A percentile compares a stretch with the other conserved stretches of the same genome.
Conservation (phyloP, 2,329 filamentous ascomycete species). For the Colletotrichum eleusines region DNA sequence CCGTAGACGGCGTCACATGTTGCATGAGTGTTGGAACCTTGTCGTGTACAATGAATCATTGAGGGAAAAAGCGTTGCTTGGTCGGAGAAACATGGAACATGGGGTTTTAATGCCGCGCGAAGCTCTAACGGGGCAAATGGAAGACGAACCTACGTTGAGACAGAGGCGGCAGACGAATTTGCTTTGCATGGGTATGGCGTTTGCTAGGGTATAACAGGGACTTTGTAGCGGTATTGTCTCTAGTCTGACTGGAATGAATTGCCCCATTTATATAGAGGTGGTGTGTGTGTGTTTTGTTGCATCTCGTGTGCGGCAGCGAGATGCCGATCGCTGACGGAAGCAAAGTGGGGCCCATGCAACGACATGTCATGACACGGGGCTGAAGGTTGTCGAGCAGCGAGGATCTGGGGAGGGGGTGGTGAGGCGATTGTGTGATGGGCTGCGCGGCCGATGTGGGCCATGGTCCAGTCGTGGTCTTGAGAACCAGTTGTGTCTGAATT, state of each 20-base stretch:
- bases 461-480: no score
- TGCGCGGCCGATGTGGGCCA: no score
- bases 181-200: slow-evolving; percentile 41
- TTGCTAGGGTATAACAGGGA: slow-evolving; percentile 38
- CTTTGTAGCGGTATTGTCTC: slow-evolving; percentile 24
- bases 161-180: slow-evolving; percentile 23
- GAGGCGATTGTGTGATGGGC: no score
- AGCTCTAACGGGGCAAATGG: slow-evolving; percentile 12
- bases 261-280: slow-evolving; percentile 9
- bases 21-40: slow-evolving; percentile 6
- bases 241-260: slow-evolving; percentile 15
- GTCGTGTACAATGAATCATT: slow-evolving; percentile 38
- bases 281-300: background rate
- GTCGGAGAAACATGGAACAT: slow-evolving; percentile 21
- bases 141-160: background rate
- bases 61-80: slow-evolving; percentile 37
- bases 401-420: no score
- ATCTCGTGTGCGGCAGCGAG: background rate
- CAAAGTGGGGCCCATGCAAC: slow-evolving; percentile 13
- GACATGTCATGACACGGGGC: background rate
- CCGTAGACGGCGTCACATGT: slow-evolving; percentile 13
- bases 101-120: slow-evolving; percentile 12
- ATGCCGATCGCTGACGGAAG: slow-evolving; percentile 4
- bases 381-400: no score
- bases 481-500: no score